These are phyloP conservation scores for Ascochyta clinopodiicola DNA, from an alignment of 2,329 filamentous ascomycete species.

Conservation along the genomic window DNA sequence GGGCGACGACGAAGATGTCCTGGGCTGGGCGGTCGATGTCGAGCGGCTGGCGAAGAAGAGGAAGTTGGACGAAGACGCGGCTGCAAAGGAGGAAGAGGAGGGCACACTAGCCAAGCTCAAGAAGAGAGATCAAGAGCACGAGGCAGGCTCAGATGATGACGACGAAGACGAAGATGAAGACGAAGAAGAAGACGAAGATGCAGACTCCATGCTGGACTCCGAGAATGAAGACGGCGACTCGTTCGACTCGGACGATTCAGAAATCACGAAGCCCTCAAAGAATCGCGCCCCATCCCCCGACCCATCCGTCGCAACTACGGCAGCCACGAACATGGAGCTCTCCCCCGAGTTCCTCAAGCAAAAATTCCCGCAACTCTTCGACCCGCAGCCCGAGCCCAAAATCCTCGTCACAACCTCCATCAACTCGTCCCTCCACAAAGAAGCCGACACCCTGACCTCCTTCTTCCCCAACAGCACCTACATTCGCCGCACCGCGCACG, in stretches of 20 bases:
- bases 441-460: constrained; percentile 78
- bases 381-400: constrained; percentile 70
- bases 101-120: constrained; percentile 43
- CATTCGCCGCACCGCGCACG: constrained; percentile 83
- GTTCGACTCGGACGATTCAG: constrained; percentile 49
- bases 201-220: constrained; percentile 76
- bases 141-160: constrained; percentile 18
- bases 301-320: constrained; percentile 51
- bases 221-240: constrained; percentile 56
- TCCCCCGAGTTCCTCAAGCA: constrained; percentile 66
- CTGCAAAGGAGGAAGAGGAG: constrained; percentile 33
- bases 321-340: constrained; percentile 65
- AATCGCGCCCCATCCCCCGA: constrained; percentile 62
- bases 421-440: constrained; percentile 84
- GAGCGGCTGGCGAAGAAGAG: constrained; percentile 53
- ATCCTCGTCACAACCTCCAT: constrained; percentile 90
- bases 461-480: constrained; percentile 84
- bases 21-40: constrained; percentile 55
- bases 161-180: constrained; percentile 20
- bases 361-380: constrained; percentile 67
- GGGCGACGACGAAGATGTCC: constrained; percentile 51
- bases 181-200: constrained; percentile 30
- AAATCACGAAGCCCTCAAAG: constrained; percentile 39
- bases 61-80: constrained; percentile 51
- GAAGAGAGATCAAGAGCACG: constrained; percentile 32